Evolutionary conservation across 75 land plant species (phyloP).

Genomic region (Ceratopteris richardii): DNA sequence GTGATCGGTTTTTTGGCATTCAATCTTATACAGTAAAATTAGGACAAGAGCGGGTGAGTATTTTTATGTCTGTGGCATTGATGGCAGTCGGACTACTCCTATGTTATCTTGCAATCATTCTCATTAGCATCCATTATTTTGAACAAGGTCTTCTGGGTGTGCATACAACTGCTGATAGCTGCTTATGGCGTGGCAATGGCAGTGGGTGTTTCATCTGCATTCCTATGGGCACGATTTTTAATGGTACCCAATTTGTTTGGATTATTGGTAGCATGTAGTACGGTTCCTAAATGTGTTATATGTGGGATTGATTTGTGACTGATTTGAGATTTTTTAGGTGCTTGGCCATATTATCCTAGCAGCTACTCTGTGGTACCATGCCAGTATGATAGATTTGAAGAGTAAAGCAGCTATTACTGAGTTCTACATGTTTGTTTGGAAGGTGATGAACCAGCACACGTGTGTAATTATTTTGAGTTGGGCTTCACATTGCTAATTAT

Average conservation of each 20-base stretch:
- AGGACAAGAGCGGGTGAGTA: slow-evolving; percentile 71
- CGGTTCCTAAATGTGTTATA: background rate
- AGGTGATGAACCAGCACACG: too few relatives aligned
- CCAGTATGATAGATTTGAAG: slow-evolving; percentile 52
- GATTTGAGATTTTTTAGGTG: slow-evolving; percentile 31
- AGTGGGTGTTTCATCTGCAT: slow-evolving; percentile 48
- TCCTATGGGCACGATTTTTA: slow-evolving; percentile 57
- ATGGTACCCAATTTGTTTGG: slow-evolving; percentile 32
- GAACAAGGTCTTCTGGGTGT: slow-evolving; percentile 98
- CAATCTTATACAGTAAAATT: slow-evolving; percentile 73
- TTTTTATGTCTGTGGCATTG: background rate
- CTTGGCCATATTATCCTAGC: slow-evolving; percentile 65
- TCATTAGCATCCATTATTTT: too few relatives aligned
- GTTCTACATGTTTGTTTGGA: slow-evolving; percentile 98
- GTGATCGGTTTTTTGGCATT: slow-evolving; percentile 84
- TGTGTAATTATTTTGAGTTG: too few relatives aligned
- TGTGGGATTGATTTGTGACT: background rate
- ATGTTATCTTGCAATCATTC: too few relatives aligned
- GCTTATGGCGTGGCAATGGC: slow-evolving; percentile 66
- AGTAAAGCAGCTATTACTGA: slow-evolving; percentile 74
- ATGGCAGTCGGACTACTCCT: too few relatives aligned
- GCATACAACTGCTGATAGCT: slow-evolving; percentile 71
- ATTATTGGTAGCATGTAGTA: too few relatives aligned
- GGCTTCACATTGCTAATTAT: background rate
- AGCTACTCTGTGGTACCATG: slow-evolving; percentile 59